Base-by-base conservation (phyloP, 163 green algal genomes). In the Scenedesmus sp. region DNA sequence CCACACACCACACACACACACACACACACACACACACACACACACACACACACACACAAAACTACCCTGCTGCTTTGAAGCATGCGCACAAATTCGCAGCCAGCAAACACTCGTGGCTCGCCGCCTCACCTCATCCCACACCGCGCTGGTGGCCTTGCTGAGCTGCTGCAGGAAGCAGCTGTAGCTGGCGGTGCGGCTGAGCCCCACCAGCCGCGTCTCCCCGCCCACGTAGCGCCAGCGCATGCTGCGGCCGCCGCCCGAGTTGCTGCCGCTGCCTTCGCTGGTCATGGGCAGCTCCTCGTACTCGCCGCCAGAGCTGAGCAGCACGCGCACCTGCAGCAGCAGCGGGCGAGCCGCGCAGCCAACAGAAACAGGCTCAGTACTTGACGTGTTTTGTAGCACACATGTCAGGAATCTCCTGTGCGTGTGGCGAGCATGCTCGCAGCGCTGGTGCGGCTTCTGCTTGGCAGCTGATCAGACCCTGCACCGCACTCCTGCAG, bases 201-300 rank as follows among this genome's bases (percentile, higher is more conserved):
- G 18, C 1, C 82, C 83, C n/a, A 98, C 90, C 46, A 98, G 95
- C 33, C 96, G 94, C 15, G 95, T 97, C 92, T 98, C 96, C 0
- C 96, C 96, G 12, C 96, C 95, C 79, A 83, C 30, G 88, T 95
- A 96, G n/a, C 81, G 70, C 70, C 85, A 73, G 44, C 68, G 68
- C n/a, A 33, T 18, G 33, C 43, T 56, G n/a, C 18, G 12, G 44
- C 49, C 43, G 10, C 79, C 42, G 43, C 18, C 87, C 49, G 43
- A 89, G 73, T 86, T 78, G 40, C 44, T 90, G 81, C 88, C 44
- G 37, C 9, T 84, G 59, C 65, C 43, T 12, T 89, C 26, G 24
- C 42, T 72, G 26, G 12, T 83, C 2, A 40, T 83, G 3, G 24
- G 44, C 6, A 43, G 44, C 42, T 68, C 35, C 43, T 61, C 44